Evolutionary conservation across 2,329 filamentous ascomycete species (phyloP).

Genomic region (Byssothecium circinans): DNA sequence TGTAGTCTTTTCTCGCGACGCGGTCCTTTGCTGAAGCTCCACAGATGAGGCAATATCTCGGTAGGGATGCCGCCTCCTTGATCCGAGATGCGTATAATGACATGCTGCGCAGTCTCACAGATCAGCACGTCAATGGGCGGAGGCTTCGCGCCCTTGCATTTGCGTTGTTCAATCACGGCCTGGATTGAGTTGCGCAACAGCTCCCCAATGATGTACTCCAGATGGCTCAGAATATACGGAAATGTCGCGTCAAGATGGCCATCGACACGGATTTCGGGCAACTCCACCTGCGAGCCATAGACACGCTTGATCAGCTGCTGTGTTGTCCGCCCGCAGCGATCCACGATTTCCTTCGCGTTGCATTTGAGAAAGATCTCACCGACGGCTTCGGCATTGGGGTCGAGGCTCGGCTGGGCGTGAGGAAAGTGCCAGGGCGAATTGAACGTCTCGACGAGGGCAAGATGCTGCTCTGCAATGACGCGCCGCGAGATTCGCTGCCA

Average conservation of each 20-base stretch:
- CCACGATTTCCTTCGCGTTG: slow-evolving; percentile 84
- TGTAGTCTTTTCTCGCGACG: slow-evolving; percentile 74
- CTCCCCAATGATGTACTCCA: slow-evolving; percentile 97
- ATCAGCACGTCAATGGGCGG: slow-evolving; percentile 92
- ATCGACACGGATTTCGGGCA: slow-evolving; percentile 80
- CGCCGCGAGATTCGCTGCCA: slow-evolving; percentile 83
- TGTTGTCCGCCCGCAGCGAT: slow-evolving; percentile 76
- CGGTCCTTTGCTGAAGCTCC: slow-evolving; percentile 96
- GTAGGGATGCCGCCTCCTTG: slow-evolving; percentile 88
- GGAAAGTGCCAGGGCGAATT: slow-evolving; percentile 88
- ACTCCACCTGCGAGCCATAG: slow-evolving; percentile 68
- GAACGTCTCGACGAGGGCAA: slow-evolving; percentile 92
- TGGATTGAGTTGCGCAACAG: slow-evolving; percentile 93
- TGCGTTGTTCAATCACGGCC: slow-evolving; percentile 77
- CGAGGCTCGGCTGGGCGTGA: slow-evolving; percentile 64
- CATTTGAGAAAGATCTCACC: slow-evolving; percentile 95
- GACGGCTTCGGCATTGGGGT: slow-evolving; percentile 77
- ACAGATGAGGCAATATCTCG: slow-evolving; percentile 83
- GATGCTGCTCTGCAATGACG: slow-evolving; percentile 96
- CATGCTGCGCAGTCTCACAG: slow-evolving; percentile 90
- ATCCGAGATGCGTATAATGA: slow-evolving; percentile 95
- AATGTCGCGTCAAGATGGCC: slow-evolving; percentile 90
- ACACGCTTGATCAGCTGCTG: slow-evolving; percentile 72
- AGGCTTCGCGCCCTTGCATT: slow-evolving; percentile 52
- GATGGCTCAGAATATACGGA: slow-evolving; percentile 91